Percentiles rank a stretch among this genome's conserved stretches.
Evolutionary conservation across 2,329 filamentous ascomycete species (phyloP).

Genomic region (Fusarium sp.): DNA sequence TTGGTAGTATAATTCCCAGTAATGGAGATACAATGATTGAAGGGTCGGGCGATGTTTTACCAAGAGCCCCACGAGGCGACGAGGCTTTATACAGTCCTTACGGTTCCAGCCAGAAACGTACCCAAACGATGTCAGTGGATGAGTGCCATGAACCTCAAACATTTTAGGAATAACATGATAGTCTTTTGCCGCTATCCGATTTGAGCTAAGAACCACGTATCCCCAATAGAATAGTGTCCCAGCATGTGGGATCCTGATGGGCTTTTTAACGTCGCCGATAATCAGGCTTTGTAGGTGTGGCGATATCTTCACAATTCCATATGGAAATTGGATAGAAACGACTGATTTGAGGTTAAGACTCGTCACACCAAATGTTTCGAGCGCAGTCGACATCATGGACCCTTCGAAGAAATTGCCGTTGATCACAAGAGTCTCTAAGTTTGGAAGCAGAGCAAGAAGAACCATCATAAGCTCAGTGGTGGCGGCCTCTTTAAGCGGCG

Average conservation of each 20-base stretch:
- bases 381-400: not conserved
- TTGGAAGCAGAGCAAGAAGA: no score
- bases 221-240: not conserved
- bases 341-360: not conserved
- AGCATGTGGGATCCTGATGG: not conserved
- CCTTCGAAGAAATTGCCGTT: not conserved
- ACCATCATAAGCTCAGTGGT: no score
- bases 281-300: no score
- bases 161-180: not conserved
- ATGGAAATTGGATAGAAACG: not conserved
- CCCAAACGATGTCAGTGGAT: not conserved
- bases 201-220: not conserved
- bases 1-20: not conserved
- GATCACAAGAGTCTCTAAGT: no score
- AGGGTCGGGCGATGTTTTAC: not conserved
- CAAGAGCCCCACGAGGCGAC: not conserved
- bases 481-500: no score
- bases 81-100: not conserved
- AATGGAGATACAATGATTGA: not conserved
- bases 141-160: not conserved
- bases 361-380: not conserved
- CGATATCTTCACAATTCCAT: not conserved
- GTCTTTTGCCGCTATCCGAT: not conserved
- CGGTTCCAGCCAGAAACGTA: not conserved
- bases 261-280: not conserved